Percentiles rank a stretch among this genome's conserved stretches.
Evolutionary conservation across 2,329 filamentous ascomycete genomes (phyloP).

Genomic region (Emericellopsis cladophorae): DNA sequence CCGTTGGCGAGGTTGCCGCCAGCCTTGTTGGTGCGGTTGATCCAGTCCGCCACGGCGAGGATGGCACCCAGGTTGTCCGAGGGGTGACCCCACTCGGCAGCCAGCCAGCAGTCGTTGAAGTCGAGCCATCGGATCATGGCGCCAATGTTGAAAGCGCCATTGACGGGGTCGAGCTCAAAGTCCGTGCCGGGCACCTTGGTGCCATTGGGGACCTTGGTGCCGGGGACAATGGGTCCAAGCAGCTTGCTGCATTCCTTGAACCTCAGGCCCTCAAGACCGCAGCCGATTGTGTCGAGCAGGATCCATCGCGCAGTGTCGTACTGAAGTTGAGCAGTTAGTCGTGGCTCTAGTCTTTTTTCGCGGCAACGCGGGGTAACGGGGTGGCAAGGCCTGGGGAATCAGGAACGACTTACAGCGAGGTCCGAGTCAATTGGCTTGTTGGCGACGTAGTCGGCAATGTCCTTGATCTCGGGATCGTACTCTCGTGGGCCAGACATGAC

Average conservation of each 20-base stretch:
- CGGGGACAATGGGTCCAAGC: conserved; percentile 80
- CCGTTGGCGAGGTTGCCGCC: conserved; percentile 72
- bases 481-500: conserved; percentile 39
- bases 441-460: conserved; percentile 92
- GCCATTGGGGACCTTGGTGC: conserved; percentile 84
- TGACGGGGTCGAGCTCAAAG: conserved; percentile 90
- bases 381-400: background rate
- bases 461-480: conserved; percentile 87
- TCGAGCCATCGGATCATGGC: conserved; percentile 98
- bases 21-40: conserved; percentile 75
- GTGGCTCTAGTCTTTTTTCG: background rate
- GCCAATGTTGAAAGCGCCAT: conserved; percentile 96
- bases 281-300: conserved; percentile 92
- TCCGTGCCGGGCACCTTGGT: conserved; percentile 82
- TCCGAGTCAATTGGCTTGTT: conserved; percentile 84
- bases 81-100: conserved; percentile 96
- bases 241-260: conserved; percentile 96
- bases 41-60: conserved; percentile 92
- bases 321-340: conserved; percentile 25
- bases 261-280: conserved; percentile 85
- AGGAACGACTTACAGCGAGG: conserved; percentile 64
- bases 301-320: conserved; percentile 95
- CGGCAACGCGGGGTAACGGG: conserved; percentile 2
- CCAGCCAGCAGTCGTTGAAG: conserved; percentile 99
- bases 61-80: conserved; percentile 98